Evolutionary conservation across 257 asterid genomes (phyloP), one percentile per base, ranked within the genome.

Genomic region (Petunia secreta): DNA sequence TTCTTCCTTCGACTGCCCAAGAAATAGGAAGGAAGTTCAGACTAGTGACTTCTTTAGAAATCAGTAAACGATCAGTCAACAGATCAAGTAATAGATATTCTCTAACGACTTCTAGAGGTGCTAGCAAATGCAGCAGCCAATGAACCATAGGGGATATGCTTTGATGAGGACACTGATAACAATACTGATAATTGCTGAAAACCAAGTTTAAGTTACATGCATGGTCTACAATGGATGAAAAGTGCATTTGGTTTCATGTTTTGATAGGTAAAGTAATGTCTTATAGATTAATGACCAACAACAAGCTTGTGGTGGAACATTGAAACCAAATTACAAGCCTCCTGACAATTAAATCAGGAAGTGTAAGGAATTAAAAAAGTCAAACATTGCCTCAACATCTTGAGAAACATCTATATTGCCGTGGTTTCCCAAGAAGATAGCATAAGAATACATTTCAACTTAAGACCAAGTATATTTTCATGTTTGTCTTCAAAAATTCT

Each of bases 1-100:
- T 90, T 96, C 98, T 85, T 90, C 93, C 75, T 89, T 87, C 50
- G 98, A 87, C 99, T 96, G 96, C 88, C 82, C 34, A 87, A 81
- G 50, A 59, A 80, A 53, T 40, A 37, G 75, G 5, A 16, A 66
- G 46, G 75, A 75, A 66, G 76, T 48, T 63, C 8, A 52, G 65
- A 44, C 40, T n/a, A 52, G 43, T 1, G 34, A 50, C 41, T 79
- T 79, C 69, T 50, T 73, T 41, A 38, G n/a, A 69, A 63, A 79
- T 57, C 41, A 52, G 76, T 71, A 34, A 34, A 71, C 34, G 3
- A 25, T 77, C 1, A 37, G 41, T 63, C 76, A 79, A 64, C 76
- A 79, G 65, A 50, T 64, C 65, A 40, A 4, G 52, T 6, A 4
- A 10, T 79, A 63, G 76, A 64, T 37, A 46, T 79, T 75, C 48